phyloP scores from a whole-genome alignment of 306 rosid genomes.

The Casuarina glauca region DNA sequence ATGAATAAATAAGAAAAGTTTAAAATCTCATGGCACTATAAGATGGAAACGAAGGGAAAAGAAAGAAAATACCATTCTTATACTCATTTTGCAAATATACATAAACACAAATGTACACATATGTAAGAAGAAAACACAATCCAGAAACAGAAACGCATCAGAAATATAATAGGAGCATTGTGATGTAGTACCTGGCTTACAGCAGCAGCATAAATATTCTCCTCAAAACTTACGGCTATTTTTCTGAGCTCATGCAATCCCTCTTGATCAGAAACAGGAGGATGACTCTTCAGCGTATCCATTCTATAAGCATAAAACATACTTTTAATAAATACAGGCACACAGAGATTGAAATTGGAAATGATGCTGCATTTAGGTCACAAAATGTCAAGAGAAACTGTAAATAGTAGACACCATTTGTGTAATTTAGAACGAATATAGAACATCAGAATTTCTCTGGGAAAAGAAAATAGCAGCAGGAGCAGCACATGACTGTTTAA shows the following conservation, averaged over 20 bases:
- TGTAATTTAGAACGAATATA: not conserved
- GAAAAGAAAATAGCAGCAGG: not conserved
- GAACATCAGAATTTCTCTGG: not conserved
- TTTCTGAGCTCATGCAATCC: slow-evolving; percentile 59
- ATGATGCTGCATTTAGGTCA: not conserved
- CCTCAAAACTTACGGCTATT: slow-evolving; percentile 84
- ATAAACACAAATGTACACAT: not conserved
- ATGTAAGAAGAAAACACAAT: too few species aligned
- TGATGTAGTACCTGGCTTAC: slow-evolving; percentile 54
- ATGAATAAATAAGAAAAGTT: slow-evolving; percentile 6
- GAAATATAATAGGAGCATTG: not conserved
- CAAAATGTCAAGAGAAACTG: not conserved
- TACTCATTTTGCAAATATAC: not conserved
- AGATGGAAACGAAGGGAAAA: not conserved
- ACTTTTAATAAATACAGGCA: not conserved
- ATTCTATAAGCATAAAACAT: slow-evolving; percentile 42
- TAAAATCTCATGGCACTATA: not conserved
- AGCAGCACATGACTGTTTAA: not conserved
- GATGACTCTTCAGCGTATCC: slow-evolving; percentile 68
- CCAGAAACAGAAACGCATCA: not conserved
- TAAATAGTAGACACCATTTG: not conserved
- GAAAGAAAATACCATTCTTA: not conserved
- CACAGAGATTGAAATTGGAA: not conserved
- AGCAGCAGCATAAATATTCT: slow-evolving; percentile 62
- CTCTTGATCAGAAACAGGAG: slow-evolving; percentile 59